Evolutionary conservation across 139 green algal species (phyloP), one percentile per base, ranked within the genome.

Genomic region (Chlamydomonas incerta): DNA sequence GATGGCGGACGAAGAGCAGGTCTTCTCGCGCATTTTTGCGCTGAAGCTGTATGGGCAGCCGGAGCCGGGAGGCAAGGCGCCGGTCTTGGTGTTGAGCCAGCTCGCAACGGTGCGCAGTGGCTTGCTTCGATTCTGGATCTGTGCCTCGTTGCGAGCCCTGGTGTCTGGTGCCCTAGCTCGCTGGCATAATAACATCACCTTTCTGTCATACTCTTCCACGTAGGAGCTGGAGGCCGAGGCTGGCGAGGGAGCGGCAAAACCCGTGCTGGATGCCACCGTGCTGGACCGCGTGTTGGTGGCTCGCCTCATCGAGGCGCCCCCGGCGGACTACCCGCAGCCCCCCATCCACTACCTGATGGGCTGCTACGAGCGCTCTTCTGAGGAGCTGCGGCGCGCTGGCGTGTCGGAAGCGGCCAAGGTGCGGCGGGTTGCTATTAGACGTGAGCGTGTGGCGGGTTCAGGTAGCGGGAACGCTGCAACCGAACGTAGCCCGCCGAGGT

Each of bases 281-380:
- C 69, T 96, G 11, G 96, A 98, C 84, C 89, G 92, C 0, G 90
- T 93, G 15, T 74, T 98, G 1, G 94, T 97, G 75, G 91, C 91
- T 8, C 89, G 95, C 8, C 91, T 98, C n/a, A 96, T 96, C 63
- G 92, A 96, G 31, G 52, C 67, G 3, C 89, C 92, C 0, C 90
- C 94, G 24, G 60, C 84, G 0, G 28, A 87, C 50, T 95, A 94
- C 80, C 85, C 87, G 0, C 91, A 94, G 85, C 90, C 90, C 62
- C 95, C 96, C 0, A 69, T 97, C 20, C 91, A 96, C 29, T 98
- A 98, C 85, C 89, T 98, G 37, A 74, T 97, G 24, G 90, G 83
- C 4, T 96, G 94, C 81, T 96, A 95, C 60, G 80, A 74, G 1
- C 88, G 92, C 17, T 83, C 88, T 0, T 82, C 70, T 20, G 74